Conservation (phyloP, 2,329 filamentous ascomycete species). For the Fusarium cicatricum region DNA sequence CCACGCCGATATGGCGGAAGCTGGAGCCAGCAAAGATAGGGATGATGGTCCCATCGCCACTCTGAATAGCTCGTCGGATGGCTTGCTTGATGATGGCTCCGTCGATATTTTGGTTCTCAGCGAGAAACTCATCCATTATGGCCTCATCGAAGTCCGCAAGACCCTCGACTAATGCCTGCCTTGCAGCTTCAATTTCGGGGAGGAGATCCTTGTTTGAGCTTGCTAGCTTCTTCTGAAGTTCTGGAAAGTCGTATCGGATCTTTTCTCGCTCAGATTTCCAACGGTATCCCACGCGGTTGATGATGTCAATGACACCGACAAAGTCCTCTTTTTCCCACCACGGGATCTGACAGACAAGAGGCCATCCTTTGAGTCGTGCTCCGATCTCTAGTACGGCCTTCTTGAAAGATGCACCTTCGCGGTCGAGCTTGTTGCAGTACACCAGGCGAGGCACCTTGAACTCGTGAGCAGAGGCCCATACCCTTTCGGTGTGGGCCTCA, state of each 20-base stretch:
- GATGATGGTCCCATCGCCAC: slow-evolving; percentile 75
- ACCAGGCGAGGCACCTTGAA: slow-evolving; percentile 85
- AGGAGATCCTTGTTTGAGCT: slow-evolving; percentile 60
- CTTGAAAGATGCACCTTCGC: slow-evolving; percentile 81
- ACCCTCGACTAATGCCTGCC: slow-evolving; percentile 80
- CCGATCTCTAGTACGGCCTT: slow-evolving; percentile 88
- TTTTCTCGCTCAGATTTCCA: slow-evolving; percentile 64
- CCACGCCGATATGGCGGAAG: slow-evolving; percentile 92
- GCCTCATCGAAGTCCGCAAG: slow-evolving; percentile 89
- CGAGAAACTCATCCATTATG: slow-evolving; percentile 85
- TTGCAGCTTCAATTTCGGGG: slow-evolving; percentile 77
- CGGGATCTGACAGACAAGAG: slow-evolving; percentile 91
- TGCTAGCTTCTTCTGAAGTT: slow-evolving; percentile 52
- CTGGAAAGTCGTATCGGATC: slow-evolving; percentile 45
- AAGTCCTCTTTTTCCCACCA: slow-evolving; percentile 89
- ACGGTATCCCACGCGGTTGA: slow-evolving; percentile 76
- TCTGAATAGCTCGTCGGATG: slow-evolving; percentile 75
- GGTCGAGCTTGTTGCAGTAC: slow-evolving; percentile 82
- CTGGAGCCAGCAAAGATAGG: slow-evolving; percentile 93
- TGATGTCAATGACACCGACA: slow-evolving; percentile 83
- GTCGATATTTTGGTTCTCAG: slow-evolving; percentile 77
- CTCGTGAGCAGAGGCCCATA: slow-evolving; percentile 89
- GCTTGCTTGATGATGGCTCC: slow-evolving; percentile 73
- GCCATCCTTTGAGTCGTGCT: slow-evolving; percentile 80
- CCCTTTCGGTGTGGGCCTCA: slow-evolving; percentile 95